Evolutionary conservation across 257 asterid genomes (phyloP).

Genomic region (Ligustrum vulgare): DNA sequence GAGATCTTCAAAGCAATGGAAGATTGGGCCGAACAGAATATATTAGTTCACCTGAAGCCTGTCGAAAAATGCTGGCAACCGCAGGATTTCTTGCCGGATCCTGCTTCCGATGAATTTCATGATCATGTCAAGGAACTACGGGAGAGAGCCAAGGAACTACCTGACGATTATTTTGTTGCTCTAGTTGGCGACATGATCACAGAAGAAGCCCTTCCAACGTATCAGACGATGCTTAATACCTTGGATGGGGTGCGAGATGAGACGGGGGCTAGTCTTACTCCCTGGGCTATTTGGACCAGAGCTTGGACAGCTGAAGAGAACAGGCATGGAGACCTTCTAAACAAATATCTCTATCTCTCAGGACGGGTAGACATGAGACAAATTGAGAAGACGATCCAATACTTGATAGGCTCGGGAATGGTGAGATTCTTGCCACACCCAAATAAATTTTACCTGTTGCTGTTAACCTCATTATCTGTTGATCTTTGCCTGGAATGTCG

Average conservation of each 20-base stretch:
- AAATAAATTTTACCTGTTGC: too few species aligned
- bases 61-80: conserved; percentile 89
- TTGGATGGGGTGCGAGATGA: conserved; percentile 84
- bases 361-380: conserved; percentile 82
- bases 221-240: conserved; percentile 82
- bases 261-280: conserved; percentile 79
- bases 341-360: conserved; percentile 69
- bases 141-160: conserved; percentile 70
- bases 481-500: too few species aligned
- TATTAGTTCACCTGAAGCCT: conserved; percentile 67
- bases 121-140: conserved; percentile 68
- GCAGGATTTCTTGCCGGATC: conserved; percentile 83
- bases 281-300: conserved; percentile 86
- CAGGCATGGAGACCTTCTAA: conserved; percentile 83
- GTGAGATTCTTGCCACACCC: conserved; percentile 33
- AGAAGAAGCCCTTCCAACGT: conserved; percentile 89
- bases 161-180: conserved; percentile 77
- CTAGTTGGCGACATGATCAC: conserved; percentile 86
- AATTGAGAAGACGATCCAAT: conserved; percentile 84
- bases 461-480: too few species aligned
- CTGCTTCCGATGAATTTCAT: conserved; percentile 70
- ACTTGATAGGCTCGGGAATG: conserved; percentile 91
- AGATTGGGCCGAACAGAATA: conserved; percentile 65
- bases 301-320: conserved; percentile 94
- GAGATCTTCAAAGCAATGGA: conserved; percentile 72